phyloP scores from a whole-genome alignment of 2,329 filamentous ascomycete species.

The Huntiella bhutanensis region DNA sequence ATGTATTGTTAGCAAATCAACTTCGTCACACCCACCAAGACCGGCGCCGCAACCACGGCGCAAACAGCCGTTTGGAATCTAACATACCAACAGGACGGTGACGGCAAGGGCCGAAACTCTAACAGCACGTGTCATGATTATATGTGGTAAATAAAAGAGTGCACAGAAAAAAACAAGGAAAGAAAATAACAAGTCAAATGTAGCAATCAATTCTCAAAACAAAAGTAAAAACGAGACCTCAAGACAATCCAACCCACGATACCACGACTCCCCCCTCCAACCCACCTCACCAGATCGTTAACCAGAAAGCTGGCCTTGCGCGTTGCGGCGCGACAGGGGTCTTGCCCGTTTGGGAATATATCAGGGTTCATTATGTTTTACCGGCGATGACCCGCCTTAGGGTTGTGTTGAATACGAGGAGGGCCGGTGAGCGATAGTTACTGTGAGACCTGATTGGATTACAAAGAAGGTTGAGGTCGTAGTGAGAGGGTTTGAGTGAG shows the following conservation, averaged over 20 bases:
- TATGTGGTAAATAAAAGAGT: not conserved
- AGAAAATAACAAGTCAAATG: not conserved
- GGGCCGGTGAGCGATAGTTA: not conserved
- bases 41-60: too few relatives aligned
- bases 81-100: constrained; percentile 65
- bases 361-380: not conserved
- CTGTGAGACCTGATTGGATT: constrained; percentile 32
- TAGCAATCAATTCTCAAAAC: too few relatives aligned
- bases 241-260: too few relatives aligned
- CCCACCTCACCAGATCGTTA: too few relatives aligned
- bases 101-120: constrained; percentile 73
- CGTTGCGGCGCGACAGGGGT: not conserved
- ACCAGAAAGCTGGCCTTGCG: constrained; percentile 4
- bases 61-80: not conserved
- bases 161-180: not conserved
- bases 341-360: not conserved
- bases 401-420: not conserved
- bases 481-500: constrained; percentile 28
- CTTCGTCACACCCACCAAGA: not conserved
- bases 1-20: constrained; percentile 12
- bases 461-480: constrained; percentile 42
- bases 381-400: not conserved
- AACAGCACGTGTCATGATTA: constrained; percentile 77
- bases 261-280: too few relatives aligned
- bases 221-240: too few relatives aligned